Evolutionary conservation across 176 grass and related monocot species (phyloP), one percentile per base, ranked within the genome.

Genomic region (Miscanthus lutarioriparius): DNA sequence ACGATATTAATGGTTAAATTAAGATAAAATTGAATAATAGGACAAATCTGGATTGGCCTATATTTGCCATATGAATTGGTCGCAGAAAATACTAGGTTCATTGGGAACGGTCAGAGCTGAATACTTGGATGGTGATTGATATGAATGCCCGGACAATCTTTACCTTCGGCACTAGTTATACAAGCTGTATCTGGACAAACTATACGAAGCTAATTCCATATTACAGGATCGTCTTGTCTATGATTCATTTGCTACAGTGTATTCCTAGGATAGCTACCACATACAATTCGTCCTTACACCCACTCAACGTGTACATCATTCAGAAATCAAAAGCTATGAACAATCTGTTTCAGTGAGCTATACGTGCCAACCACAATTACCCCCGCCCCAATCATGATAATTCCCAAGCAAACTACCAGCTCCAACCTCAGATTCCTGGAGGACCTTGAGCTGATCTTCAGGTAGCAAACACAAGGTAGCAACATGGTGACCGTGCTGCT

Each of bases 391-490:
- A 91, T 43, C 17, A 86, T 2, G 66, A 90, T 82, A 20, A 97
- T 92, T n/a, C 71, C 58, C 16, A 84, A 25, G 73, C 92, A 91
- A 58, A 59, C 75, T 15, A 86, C 78, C 23, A 86, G 39, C 82
- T 97, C 90, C 47, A 90, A 22, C 32, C 94, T 82, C 72, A 69
- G 45, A 28, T 81, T 90, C 54, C 70, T 78, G 72, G 79, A 88
- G 64, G 45, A 69, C 69, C 83, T 92, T 16, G 90, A 88, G 22
- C 80, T 84, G 80, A 94, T 92, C 89, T 91, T 95, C 27, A 97
- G 81, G 84, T 93, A 97, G 90, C 92, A 97, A 13, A 71, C 26
- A 11, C 92, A 97, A 0, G 92, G 95, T 0, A 97, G 70, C 73
- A 97, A 9, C 75, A 97, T 93, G 32, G 92, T 92, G 23, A 91